These are phyloP conservation scores for Apiotrichum mycotoxinovorans DNA, from an alignment of 1,284 basidiomycete genomes.

Conservation along the genomic window DNA sequence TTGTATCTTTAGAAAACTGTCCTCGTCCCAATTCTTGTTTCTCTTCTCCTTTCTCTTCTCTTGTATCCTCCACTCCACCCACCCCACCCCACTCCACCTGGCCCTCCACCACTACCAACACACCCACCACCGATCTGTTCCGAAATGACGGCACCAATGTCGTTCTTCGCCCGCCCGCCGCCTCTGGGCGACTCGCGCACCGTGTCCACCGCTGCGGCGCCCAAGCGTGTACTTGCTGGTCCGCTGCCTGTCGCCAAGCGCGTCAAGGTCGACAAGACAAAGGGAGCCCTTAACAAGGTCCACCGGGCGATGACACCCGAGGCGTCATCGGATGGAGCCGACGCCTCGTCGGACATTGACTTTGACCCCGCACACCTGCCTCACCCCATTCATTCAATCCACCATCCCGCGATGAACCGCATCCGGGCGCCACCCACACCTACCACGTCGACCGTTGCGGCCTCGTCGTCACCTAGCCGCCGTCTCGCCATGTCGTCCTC, in stretches of 20 bases:
- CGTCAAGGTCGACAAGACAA: neutral
- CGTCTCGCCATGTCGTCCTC: constrained; percentile 15
- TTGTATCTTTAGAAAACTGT: neutral
- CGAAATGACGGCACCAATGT: constrained; percentile 3
- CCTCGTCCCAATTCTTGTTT: neutral
- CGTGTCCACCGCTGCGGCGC: neutral
- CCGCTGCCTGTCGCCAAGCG: constrained; percentile 6
- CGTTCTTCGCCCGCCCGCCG: constrained; percentile 10
- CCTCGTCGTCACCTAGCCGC: constrained; percentile 37
- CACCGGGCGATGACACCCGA: constrained; percentile 19
- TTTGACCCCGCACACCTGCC: constrained; percentile 12
- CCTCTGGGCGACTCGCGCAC: constrained; percentile 8
- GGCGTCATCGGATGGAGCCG: constrained; percentile 14
- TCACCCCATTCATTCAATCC: too few relatives aligned
- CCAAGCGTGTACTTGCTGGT: neutral
- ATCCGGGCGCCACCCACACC: constrained; percentile 31
- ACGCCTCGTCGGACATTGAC: constrained; percentile 21
- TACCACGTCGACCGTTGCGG: constrained; percentile 42
- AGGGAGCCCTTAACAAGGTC: neutral
- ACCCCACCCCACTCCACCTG: neutral
- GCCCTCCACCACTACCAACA: neutral
- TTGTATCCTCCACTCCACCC: neutral
- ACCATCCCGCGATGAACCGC: constrained; percentile 8
- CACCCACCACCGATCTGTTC: neutral
- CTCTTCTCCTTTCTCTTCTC: neutral